Percentiles rank a stretch among this genome's conserved stretches.
Conservation (phyloP, 306 rosid genomes). For the Pyrus bretschneideri region DNA sequence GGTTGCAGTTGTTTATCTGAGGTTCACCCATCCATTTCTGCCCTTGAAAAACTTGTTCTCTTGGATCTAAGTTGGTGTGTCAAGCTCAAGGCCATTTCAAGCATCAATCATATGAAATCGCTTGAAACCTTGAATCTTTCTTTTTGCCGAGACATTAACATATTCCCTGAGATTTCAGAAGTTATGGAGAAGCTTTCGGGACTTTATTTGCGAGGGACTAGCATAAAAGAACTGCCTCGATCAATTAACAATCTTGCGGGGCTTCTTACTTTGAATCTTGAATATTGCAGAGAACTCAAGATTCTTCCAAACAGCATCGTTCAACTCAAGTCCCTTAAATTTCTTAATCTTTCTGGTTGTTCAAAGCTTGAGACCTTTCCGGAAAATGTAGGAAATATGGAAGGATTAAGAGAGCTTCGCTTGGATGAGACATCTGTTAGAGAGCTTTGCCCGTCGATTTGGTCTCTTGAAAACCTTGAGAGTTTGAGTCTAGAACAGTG, state of each 20-base stretch:
- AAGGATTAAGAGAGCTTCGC: background rate
- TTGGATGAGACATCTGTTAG: background rate
- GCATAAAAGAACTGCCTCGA: background rate
- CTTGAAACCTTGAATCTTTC: background rate
- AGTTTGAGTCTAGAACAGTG: background rate
- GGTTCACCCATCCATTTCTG: background rate
- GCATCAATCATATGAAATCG: background rate
- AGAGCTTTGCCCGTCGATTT: background rate
- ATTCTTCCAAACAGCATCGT: conserved; percentile 4
- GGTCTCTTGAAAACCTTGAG: background rate
- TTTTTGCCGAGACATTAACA: background rate
- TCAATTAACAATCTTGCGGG: conserved; percentile 3
- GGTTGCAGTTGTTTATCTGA: background rate
- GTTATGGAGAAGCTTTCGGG: background rate
- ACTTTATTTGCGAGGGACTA: background rate
- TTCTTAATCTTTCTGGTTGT: background rate
- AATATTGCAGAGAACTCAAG: background rate
- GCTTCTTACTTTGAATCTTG: background rate
- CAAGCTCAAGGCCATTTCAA: background rate
- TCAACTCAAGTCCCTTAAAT: background rate
- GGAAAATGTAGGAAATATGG: background rate
- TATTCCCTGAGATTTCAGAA: background rate
- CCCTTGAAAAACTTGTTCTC: background rate
- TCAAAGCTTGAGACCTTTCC: background rate
- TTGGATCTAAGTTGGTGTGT: background rate